These are phyloP conservation scores for Trametes punicea DNA, from an alignment of 768 basidiomycete species.

Conservation along the genomic window DNA sequence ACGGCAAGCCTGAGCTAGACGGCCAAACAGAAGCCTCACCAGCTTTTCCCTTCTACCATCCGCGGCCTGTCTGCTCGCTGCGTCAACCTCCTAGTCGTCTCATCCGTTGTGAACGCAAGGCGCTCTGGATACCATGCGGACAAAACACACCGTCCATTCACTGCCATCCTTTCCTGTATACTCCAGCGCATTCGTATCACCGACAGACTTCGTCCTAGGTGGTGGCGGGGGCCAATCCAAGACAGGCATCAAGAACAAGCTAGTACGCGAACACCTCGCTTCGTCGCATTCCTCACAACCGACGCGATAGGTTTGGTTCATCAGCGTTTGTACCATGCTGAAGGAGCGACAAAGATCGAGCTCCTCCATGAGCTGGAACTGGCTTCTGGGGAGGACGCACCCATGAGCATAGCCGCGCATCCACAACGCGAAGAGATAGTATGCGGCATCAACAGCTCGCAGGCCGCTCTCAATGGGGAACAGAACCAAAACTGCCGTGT, in stretches of 20 bases:
- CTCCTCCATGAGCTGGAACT: slow-evolving; percentile 71
- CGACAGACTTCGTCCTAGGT: slow-evolving; percentile 73
- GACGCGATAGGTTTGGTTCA: not conserved
- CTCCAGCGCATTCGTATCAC: slow-evolving; percentile 73
- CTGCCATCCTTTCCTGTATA: slow-evolving; percentile 86
- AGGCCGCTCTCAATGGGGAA: slow-evolving; percentile 56
- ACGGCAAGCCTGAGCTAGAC: too few species aligned
- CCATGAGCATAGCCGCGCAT: slow-evolving; percentile 90
- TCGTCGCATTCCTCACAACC: not conserved
- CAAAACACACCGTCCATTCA: slow-evolving; percentile 73
- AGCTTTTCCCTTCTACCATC: too few species aligned
- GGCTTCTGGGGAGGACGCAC: slow-evolving; percentile 81
- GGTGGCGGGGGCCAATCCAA: slow-evolving; percentile 87
- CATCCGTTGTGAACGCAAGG: too few species aligned
- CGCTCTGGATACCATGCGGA: slow-evolving; percentile 60
- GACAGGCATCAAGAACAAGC: slow-evolving; percentile 91
- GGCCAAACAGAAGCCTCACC: too few species aligned
- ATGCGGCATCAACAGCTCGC: slow-evolving; percentile 85
- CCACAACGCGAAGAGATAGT: slow-evolving; percentile 54
- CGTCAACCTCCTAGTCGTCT: too few species aligned
- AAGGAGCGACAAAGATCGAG: slow-evolving; percentile 48
- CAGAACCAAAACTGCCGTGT: slow-evolving; percentile 85
- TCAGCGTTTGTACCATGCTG: slow-evolving; percentile 69
- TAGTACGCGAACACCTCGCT: slow-evolving; percentile 49
- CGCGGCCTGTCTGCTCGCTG: too few species aligned